A percentile compares a stretch with the other conserved stretches of the same genome.
phyloP scores from a whole-genome alignment of 139 green algal species.

The Chlorella vulgaris region DNA sequence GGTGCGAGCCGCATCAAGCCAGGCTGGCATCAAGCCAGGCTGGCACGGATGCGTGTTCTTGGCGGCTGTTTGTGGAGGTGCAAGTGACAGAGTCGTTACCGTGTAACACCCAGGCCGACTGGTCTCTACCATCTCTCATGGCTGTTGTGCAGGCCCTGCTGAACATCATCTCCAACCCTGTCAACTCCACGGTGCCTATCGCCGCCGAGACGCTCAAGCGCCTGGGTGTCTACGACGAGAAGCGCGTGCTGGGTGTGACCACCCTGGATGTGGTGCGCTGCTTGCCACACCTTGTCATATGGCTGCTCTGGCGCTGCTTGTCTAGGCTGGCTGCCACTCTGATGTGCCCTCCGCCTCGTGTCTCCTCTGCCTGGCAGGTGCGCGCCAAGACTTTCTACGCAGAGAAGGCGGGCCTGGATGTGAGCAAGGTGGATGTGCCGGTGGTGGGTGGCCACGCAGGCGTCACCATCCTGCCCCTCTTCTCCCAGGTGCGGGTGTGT shows the following conservation, averaged over 20 bases:
- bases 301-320: no score
- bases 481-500: slow-evolving; percentile 88
- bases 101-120: no score
- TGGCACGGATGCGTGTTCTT: no score
- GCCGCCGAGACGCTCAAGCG: slow-evolving; percentile 83
- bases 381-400: slow-evolving; percentile 94
- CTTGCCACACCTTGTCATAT: neutral
- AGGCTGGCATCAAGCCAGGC: no score
- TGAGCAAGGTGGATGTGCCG: slow-evolving; percentile 90
- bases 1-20: slow-evolving; percentile 44
- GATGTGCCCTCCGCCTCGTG: slow-evolving; percentile 27
- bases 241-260: slow-evolving; percentile 82
- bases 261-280: slow-evolving; percentile 87
- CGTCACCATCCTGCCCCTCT: slow-evolving; percentile 98
- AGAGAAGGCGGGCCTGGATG: slow-evolving; percentile 57
- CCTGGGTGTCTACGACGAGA: slow-evolving; percentile 75
- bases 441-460: slow-evolving; percentile 98
- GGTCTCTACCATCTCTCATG: neutral
- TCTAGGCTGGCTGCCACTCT: neutral
- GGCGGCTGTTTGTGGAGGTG: no score
- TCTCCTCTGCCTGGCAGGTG: slow-evolving; percentile 63
- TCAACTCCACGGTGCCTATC: slow-evolving; percentile 94
- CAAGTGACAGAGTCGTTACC: no score
- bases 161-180: slow-evolving; percentile 91
- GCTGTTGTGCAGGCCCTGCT: slow-evolving; percentile 51